Conservation (phyloP, 768 basidiomycete species). For the Butyriboletus loyo region DNA sequence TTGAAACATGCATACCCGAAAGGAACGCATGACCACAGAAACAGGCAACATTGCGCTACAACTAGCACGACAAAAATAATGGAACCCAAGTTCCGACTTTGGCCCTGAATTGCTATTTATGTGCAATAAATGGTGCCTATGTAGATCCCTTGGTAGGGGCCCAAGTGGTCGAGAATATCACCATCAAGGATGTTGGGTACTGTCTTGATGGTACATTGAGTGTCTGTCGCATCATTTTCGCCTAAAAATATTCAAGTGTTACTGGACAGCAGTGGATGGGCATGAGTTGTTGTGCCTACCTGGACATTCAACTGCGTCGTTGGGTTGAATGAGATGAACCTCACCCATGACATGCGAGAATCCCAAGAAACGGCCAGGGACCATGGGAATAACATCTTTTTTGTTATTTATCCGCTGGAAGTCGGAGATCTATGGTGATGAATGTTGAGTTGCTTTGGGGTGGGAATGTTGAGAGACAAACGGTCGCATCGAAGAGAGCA, state of each 20-base stretch:
- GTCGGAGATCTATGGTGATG: constrained; percentile 16
- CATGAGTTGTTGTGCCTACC: constrained; percentile 22
- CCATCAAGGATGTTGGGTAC: constrained; percentile 54
- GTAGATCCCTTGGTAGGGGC: constrained; percentile 52
- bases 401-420: constrained; percentile 30
- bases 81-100: neutral
- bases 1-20: too few relatives aligned
- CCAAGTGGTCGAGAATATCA: constrained; percentile 54
- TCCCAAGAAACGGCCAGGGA: constrained; percentile 50
- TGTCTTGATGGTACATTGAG: constrained; percentile 49
- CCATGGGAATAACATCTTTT: constrained; percentile 51
- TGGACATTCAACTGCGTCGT: constrained; percentile 40
- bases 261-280: neutral
- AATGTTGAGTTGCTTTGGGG: neutral
- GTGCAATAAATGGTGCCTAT: constrained; percentile 49
- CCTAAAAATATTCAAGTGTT: constrained; percentile 25
- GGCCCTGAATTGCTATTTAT: constrained; percentile 7
- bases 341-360: constrained; percentile 42
- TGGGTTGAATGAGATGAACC: constrained; percentile 39
- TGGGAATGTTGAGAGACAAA: constrained; percentile 5
- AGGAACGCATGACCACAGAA: neutral
- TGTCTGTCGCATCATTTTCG: constrained; percentile 53
- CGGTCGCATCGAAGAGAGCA: constrained; percentile 24
- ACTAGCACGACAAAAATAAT: constrained; percentile 6
- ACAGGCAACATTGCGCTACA: neutral